Evolutionary conservation across 805 yeast species (phyloP), one percentile per base, ranked within the genome.

Genomic region (Ogataea dorogensis): DNA sequence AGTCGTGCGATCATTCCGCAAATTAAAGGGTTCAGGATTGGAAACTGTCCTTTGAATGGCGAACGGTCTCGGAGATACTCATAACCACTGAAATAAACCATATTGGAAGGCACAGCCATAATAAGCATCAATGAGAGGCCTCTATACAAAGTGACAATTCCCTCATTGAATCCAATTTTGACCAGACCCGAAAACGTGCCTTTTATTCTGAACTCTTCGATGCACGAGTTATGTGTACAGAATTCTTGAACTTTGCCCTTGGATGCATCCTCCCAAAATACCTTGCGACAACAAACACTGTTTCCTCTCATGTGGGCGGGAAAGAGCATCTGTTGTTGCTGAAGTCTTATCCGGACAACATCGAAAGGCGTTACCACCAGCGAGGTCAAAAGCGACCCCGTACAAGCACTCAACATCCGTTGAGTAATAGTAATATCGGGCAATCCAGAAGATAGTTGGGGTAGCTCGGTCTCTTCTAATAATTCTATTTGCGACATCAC

Each of bases 41-140:
- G 61, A 51, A 45, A 54, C 5, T 34, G 19, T 1, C 61, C 43
- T 6, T 54, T 50, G 15, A 84, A 50, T 0, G 87, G 81, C 0
- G 91, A 79, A n/a, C 68, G 61, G 51, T 86, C 96, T 48, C 95
- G 65, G 30, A 91, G 65, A 42, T 81, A 75, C 50, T 93, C 98
- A 58, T 93, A 93, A 0, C 97, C 96, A 2, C 94, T 84, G 64
- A 87, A 93, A 59, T 93, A 93, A 5, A 93, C 89, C 42, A 93
- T 84, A 50, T 91, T 93, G 0, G 96, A 75, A 1, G 98, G 98
- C 1, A 89, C 71, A 0, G 96, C 86, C 95, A 93, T 93, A 10
- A 83, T 40, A 13, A 93, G 63, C 0, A 95, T 86, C 19, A 91
- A 58, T 0, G 91, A 75, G 7, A 93, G 69, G 0, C 98, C 98